phyloP scores from a whole-genome alignment of 371 early-diverging fungal species.

The Mucor circinelloides region DNA sequence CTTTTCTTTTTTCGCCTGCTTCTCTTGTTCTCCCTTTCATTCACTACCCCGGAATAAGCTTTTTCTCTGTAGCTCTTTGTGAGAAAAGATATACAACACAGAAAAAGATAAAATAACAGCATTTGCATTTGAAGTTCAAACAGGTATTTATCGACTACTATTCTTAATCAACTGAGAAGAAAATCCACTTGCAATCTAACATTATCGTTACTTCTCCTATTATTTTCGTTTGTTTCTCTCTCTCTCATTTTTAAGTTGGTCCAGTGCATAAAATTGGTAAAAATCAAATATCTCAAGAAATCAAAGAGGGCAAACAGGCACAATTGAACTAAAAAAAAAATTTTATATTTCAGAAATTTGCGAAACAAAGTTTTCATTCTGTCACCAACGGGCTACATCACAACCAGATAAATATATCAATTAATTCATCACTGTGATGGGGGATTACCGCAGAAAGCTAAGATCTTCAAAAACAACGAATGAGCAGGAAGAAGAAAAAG shows the following conservation, averaged over 20 bases:
- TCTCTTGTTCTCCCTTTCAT: not conserved
- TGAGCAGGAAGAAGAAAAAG: not conserved
- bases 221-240: not conserved
- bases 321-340: not conserved
- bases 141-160: not conserved
- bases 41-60: not conserved
- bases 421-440: not conserved
- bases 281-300: not conserved
- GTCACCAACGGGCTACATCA: slow-evolving; percentile 3
- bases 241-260: not conserved
- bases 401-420: not conserved
- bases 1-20: too few species aligned
- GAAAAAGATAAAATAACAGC: not conserved
- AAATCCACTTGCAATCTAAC: not conserved
- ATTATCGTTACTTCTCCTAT: not conserved
- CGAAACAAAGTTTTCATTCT: not conserved
- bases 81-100: not conserved
- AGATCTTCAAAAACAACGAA: not conserved
- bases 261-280: not conserved
- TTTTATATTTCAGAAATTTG: not conserved
- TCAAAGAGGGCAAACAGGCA: not conserved
- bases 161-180: not conserved
- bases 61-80: not conserved
- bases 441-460: slow-evolving; percentile 4
- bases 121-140: not conserved